These are phyloP conservation scores for Stenogyne calaminthoides DNA, from an alignment of 305 asterid genomes.

Conservation along the genomic window DNA sequence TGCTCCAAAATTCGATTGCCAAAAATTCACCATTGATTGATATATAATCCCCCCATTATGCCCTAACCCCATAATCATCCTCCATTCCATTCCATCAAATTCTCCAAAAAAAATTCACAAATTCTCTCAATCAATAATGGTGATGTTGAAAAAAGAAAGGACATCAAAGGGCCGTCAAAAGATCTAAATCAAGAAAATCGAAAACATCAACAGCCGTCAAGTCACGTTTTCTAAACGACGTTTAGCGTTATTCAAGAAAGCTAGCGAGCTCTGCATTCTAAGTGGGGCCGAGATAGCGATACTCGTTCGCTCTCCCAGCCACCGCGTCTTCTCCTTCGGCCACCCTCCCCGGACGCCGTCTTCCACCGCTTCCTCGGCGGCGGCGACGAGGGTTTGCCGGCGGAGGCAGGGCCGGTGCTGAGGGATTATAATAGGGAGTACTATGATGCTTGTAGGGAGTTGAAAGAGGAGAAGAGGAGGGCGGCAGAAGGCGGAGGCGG, in stretches of 20 bases:
- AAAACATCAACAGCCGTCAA: slow-evolving; percentile 38
- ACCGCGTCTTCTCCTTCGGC: slow-evolving; percentile 53
- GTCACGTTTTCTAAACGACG: slow-evolving; percentile 61
- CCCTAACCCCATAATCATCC: neutral
- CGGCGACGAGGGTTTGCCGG: neutral
- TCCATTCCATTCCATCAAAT: neutral
- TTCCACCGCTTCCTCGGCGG: slow-evolving; percentile 42
- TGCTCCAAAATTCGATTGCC: neutral
- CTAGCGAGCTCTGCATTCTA: slow-evolving; percentile 51
- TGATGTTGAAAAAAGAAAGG: slow-evolving; percentile 34
- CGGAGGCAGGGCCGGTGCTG: too few relatives aligned
- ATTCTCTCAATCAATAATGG: neutral
- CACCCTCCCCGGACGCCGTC: slow-evolving; percentile 46
- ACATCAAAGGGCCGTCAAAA: slow-evolving; percentile 46
- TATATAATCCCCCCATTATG: neutral
- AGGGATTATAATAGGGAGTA: slow-evolving; percentile 38
- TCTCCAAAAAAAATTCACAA: neutral
- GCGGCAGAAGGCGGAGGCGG: slow-evolving; percentile 3
- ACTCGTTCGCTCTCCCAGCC: slow-evolving; percentile 46
- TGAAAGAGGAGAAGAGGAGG: slow-evolving; percentile 54
- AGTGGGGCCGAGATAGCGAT: slow-evolving; percentile 48
- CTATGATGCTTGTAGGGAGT: slow-evolving; percentile 33
- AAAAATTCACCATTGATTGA: neutral
- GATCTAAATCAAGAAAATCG: slow-evolving; percentile 51
- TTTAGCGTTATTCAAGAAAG: slow-evolving; percentile 50